Percentiles rank a stretch among this genome's conserved stretches.
These are phyloP conservation scores for Salvia miltiorrhiza DNA, from an alignment of 257 asterid species.

Conservation along the genomic window DNA sequence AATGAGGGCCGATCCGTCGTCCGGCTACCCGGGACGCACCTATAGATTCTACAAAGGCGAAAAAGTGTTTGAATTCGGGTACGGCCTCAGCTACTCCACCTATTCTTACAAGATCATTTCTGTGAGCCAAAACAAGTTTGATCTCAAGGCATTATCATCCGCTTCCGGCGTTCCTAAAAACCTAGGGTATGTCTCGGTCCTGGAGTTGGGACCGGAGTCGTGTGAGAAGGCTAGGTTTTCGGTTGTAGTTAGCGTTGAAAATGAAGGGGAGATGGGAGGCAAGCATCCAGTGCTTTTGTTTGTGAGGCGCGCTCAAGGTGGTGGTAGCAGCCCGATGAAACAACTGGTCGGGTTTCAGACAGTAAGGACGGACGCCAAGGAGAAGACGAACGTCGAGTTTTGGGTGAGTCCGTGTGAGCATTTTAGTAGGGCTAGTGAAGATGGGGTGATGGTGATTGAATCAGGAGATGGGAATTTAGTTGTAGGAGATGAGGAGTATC, in stretches of 20 bases:
- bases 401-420: conserved; percentile 48
- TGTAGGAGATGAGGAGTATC: conserved; percentile 47
- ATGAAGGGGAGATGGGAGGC: conserved; percentile 47
- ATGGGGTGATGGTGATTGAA: conserved; percentile 51
- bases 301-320: conserved; percentile 14
- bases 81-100: conserved; percentile 73
- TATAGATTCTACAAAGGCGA: conserved; percentile 62
- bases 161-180: neutral
- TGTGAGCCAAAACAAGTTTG: conserved; percentile 32
- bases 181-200: neutral
- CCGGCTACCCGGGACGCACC: conserved; percentile 80
- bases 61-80: conserved; percentile 60
- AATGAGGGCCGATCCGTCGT: conserved; percentile 50
- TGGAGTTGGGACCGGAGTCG: neutral
- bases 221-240: conserved; percentile 27
- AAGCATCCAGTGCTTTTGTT: conserved; percentile 61
- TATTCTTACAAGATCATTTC: conserved; percentile 49
- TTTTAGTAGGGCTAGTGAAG: conserved; percentile 42
- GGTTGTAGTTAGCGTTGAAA: conserved; percentile 30
- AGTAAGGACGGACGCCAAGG: conserved; percentile 34
- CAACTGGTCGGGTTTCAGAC: conserved; percentile 52
- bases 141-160: conserved; percentile 19
- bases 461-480: conserved; percentile 37
- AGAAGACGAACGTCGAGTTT: conserved; percentile 34
- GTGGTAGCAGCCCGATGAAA: conserved; percentile 36